These are phyloP conservation scores for Saposhnikovia divaricata DNA, from an alignment of 129 eudicot species.

Conservation along the genomic window DNA sequence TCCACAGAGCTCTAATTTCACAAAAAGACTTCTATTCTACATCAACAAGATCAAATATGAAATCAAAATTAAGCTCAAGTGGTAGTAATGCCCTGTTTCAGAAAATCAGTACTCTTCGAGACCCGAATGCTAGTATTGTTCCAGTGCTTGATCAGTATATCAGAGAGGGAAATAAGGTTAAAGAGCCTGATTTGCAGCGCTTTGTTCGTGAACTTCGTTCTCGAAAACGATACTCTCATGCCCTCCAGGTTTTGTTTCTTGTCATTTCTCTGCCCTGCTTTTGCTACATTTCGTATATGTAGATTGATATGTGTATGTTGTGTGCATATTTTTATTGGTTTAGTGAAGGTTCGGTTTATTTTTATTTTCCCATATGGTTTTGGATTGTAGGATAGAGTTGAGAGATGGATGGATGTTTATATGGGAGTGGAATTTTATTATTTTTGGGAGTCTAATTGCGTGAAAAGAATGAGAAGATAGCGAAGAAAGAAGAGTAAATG, in stretches of 20 bases:
- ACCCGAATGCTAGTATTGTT: constrained; percentile 3
- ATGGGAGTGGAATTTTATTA: neutral
- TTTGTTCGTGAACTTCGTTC: constrained; percentile 31
- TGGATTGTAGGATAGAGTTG: neutral
- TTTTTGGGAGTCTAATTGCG: neutral
- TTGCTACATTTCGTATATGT: too few species aligned
- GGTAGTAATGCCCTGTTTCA: constrained; percentile 14
- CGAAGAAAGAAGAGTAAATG: neutral
- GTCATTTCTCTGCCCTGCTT: neutral
- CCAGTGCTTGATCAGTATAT: constrained; percentile 27
- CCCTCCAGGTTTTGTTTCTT: constrained; percentile 31
- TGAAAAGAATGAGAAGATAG: neutral
- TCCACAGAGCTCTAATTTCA: neutral
- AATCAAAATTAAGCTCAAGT: neutral
- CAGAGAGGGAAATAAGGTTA: constrained; percentile 23
- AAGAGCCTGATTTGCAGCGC: constrained; percentile 13
- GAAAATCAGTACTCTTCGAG: constrained; percentile 21
- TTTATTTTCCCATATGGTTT: too few species aligned
- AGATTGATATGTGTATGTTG: too few species aligned
- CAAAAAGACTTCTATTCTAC: neutral
- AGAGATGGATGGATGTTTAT: neutral
- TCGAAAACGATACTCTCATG: constrained; percentile 31
- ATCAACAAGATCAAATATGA: neutral
- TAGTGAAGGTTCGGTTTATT: neutral
- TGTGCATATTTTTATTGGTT: too few species aligned